Base-by-base conservation (phyloP, 2,329 filamentous ascomycete species). In the Myriosclerotinia curreyana region DNA sequence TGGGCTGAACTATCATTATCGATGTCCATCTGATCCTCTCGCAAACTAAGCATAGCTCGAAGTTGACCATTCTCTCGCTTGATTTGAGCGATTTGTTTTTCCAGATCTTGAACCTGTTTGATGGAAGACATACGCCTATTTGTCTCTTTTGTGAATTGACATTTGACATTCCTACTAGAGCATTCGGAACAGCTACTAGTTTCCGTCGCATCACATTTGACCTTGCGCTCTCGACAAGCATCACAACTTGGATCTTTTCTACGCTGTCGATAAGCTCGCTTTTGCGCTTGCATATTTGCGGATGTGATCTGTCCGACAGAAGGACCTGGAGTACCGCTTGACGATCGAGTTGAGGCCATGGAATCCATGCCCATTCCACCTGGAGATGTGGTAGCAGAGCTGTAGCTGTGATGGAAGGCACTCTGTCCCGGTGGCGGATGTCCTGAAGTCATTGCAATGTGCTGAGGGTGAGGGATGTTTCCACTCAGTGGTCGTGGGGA, bases 41-140 rank as follows among this genome's bases (percentile, higher is more conserved):
- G 68, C 40, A 71, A 67, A 60, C 77, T 78, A 51, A 91, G 77
- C 72, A 87, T 84, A 38, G 88, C 86, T 60, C 86, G 86, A 48
- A 96, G 79, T 66, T 87, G 88, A 64, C 81, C 83, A 72, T 96
- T 93, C 75, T 96, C 90, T 65, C 91, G 86, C 74, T 88, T 90
- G 49, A 95, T 83, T 60, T 88, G 84, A 54, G 89, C 85, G 72
- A 97, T 85, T 77, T 97, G 93, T 76, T 92, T 95, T 78, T 98
- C 94, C 34, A 99, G 82, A 75, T 99, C 95, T 77, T 98, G 95
- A 15, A 98, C 91, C 80, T 97, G 95, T 84, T 98, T 99, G 79
- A 98, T 98, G 1, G 94, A 98, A 22, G 95, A 98, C 95, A 99
- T 99, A 67, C 95, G 87, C 65, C 95, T 85, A 76, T 99, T 99